These are phyloP conservation scores for Pyrus betulifolia DNA, from an alignment of 306 rosid genomes.

Conservation along the genomic window DNA sequence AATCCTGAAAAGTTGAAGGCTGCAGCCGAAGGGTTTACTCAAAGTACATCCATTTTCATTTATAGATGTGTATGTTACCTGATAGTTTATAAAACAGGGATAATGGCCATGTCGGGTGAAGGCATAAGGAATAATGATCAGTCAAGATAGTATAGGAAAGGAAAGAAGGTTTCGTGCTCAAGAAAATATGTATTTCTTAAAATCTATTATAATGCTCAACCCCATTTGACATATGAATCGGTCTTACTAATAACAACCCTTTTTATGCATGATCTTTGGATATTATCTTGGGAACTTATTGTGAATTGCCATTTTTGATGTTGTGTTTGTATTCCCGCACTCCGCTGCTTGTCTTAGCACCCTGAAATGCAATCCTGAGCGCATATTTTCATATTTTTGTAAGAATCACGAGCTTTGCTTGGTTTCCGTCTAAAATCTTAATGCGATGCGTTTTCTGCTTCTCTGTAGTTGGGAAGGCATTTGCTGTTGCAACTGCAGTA, in stretches of 20 bases:
- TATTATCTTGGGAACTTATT: background rate
- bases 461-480: constrained; percentile 74
- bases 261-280: background rate
- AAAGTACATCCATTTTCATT: constrained; percentile 30
- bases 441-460: constrained; percentile 6
- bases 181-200: background rate
- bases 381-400: background rate
- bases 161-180: background rate
- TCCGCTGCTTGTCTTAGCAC: background rate
- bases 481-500: constrained; percentile 63
- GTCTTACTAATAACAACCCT: background rate
- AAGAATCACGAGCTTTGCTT: background rate
- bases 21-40: constrained; percentile 75
- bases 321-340: background rate
- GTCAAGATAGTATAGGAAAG: background rate
- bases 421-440: constrained; percentile 1
- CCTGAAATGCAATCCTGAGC: background rate
- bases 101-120: background rate
- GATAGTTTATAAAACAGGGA: background rate
- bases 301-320: background rate
- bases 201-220: background rate
- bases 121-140: background rate
- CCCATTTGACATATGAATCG: background rate
- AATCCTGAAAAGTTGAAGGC: constrained; percentile 83
- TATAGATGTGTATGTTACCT: background rate